Base-by-base conservation (phyloP, 306 rosid species). In the Malus asiatica region DNA sequence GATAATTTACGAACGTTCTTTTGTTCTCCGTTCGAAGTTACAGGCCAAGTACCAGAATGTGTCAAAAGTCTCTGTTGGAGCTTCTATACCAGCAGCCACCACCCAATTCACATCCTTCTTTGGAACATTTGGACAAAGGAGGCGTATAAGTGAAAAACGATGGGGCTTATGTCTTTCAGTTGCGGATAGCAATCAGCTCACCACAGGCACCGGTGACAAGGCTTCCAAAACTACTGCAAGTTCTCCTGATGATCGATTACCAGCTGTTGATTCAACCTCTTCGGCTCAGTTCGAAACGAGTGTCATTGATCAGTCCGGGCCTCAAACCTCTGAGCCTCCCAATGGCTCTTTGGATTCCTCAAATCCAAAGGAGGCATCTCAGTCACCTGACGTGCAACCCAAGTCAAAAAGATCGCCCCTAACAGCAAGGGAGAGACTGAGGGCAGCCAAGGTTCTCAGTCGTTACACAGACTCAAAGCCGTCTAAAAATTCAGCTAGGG, bases 381-480 rank as follows among this genome's bases (percentile, higher is more conserved):
- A 68, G 42, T 65, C 90, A 63, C 68, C 87, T 18, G 75, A 66
- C 40, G 70, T 42, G 18, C 87, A 78, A 77, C 63, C 87, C 59
- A 75, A 58, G 5, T 71, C 77, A 20, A 87, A 83, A 79, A 83
- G 84, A 70, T 78, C 88, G 1, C 78, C 97, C 16, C 57, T 88
- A 52, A 90, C 93, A 1, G 93, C 93, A 45, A 87, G 91, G 83
- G 98, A 94, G 80, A 89, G 96, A 80, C 80, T 94, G 72, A 90
- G 88, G 80, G 97, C 93, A 6, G 97, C 97, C 61, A 92, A 97
- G 73, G 92, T 85, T 70, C 80, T 87, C 13, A 82, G 74, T 73
- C 91, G 88, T 59, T 84, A 87, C 76, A 74, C 81, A 2, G 93
- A 94, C 74, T 45, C 92, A 20, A 90, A 85, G 78, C 68, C 89